Percentiles rank a stretch among this genome's conserved stretches.
phyloP scores from a whole-genome alignment of 768 basidiomycete genomes.

The Phanerochaete sordida region DNA sequence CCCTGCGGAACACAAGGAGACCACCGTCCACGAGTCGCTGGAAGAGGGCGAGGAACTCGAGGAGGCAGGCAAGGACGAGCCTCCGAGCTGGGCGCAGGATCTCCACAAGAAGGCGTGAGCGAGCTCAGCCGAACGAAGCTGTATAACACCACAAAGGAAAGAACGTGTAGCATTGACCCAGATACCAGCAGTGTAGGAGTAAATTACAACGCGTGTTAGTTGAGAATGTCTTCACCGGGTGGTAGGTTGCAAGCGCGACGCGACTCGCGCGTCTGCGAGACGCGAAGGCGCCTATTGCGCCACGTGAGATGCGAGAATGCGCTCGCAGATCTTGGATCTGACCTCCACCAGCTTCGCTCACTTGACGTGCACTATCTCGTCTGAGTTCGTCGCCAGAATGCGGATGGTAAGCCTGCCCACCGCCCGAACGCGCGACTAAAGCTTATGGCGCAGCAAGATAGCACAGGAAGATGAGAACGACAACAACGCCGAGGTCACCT shows the following conservation, averaged over 20 bases:
- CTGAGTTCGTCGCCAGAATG: background rate
- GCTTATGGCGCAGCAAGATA: slow-evolving; percentile 39
- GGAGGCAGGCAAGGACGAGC: slow-evolving; percentile 27
- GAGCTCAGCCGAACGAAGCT: too few species aligned
- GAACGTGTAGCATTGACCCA: too few species aligned
- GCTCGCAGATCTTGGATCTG: background rate
- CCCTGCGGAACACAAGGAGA: slow-evolving; percentile 27
- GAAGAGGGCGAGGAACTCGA: slow-evolving; percentile 26
- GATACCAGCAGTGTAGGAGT: too few species aligned
- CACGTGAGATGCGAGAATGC: too few species aligned
- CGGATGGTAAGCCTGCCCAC: background rate
- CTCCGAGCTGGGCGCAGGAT: slow-evolving; percentile 23
- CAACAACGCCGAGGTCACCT: slow-evolving; percentile 75
- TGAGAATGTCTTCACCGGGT: too few species aligned
- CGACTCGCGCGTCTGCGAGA: too few species aligned
- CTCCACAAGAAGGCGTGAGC: slow-evolving; percentile 9
- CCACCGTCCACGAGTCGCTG: slow-evolving; percentile 22
- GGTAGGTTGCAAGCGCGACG: too few species aligned
- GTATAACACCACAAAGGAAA: too few species aligned
- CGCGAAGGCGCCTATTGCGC: too few species aligned
- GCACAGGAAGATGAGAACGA: slow-evolving; percentile 75
- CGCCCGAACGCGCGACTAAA: too few species aligned
- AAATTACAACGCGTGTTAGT: too few species aligned
- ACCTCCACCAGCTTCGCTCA: background rate
- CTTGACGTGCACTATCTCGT: background rate